Base-by-base conservation (phyloP, 1,139 yeast species). In the Candida gigantensis region DNA sequence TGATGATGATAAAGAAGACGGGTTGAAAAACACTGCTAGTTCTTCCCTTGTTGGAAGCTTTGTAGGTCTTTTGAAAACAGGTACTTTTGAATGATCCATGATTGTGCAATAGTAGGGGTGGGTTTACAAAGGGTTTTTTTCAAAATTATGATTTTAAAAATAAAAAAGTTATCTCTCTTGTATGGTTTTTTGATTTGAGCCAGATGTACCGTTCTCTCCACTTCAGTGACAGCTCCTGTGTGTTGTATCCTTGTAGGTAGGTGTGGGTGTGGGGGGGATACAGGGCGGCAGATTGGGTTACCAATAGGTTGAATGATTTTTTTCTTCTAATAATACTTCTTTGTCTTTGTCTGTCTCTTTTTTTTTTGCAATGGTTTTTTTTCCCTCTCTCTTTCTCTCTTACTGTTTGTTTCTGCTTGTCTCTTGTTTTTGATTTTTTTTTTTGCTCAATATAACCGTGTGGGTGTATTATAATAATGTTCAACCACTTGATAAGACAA, bases 11-110 rank as follows among this genome's bases (percentile, higher is more conserved):
- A n/a, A n/a, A n/a, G n/a, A n/a, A 15, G 32, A 34, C 17, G 37
- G 32, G 30, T 32, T 36, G 26, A 43, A 45, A 24, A 45, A 41
- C 12, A 42, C 43, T 21, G 46, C 47, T 26, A 45, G 42, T 29
- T 42, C 37, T 28, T 45, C 47, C 30, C 41, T 44, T 9, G 47
- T 39, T 10, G 49, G 49, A 17, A 42, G 21, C 24, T 38, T 37
- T 20, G 40, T 28, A 5, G 42, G 49, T 28, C 44, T 36, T 34
- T 44, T 44, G 16, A 39, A 38, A n/a, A 41, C 35, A n/a, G 42
- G 39, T 5, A 37, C 21, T 14, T 35, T 32, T 25, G 41, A 34
- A 35, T 36, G 43, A 29, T 43, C 46, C 46, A 43, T 43, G n/a
- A n/a, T 33, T 19, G 5, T 20, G 5, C 11, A 13, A 5, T 19